phyloP scores from a whole-genome alignment of 805 yeast genomes.

The Nakazawaea wickerhamii region DNA sequence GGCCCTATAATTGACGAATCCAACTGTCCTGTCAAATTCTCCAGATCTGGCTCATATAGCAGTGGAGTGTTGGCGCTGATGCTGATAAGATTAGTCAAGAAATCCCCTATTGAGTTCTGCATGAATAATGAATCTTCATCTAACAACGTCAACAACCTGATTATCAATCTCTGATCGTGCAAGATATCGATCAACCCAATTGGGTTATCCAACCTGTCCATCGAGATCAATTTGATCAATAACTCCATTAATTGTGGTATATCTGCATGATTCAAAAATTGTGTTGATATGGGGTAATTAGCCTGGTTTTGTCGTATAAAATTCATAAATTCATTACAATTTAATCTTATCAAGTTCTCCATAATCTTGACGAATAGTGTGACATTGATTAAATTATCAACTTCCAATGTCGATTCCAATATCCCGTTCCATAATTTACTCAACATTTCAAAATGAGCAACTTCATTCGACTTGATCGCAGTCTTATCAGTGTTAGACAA shows the following conservation, averaged over 20 bases:
- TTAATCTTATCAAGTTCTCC: slow-evolving; percentile 77
- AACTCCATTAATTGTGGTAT: slow-evolving; percentile 91
- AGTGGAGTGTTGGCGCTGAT: slow-evolving; percentile 33
- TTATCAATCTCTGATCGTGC: slow-evolving; percentile 65
- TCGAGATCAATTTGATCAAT: slow-evolving; percentile 75
- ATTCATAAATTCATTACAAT: slow-evolving; percentile 68
- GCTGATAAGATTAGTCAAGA: slow-evolving; percentile 82
- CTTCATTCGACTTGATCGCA: slow-evolving; percentile 8
- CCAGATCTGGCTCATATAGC: slow-evolving; percentile 21
- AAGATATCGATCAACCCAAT: slow-evolving; percentile 79
- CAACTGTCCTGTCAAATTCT: background rate
- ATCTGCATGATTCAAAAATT: slow-evolving; percentile 74
- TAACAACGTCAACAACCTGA: slow-evolving; percentile 65
- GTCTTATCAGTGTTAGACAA: slow-evolving; percentile 54
- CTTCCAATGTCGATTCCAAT: background rate
- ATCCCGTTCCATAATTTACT: slow-evolving; percentile 9
- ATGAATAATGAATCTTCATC: slow-evolving; percentile 13
- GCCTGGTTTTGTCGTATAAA: slow-evolving; percentile 48
- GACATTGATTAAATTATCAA: slow-evolving; percentile 5
- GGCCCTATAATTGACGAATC: slow-evolving; percentile 81
- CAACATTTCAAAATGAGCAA: slow-evolving; percentile 5
- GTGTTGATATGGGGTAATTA: slow-evolving; percentile 50
- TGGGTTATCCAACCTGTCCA: slow-evolving; percentile 84
- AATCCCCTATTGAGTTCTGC: slow-evolving; percentile 43
- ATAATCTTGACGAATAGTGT: slow-evolving; percentile 67